phyloP scores from a whole-genome alignment of 1,139 yeast genomes.

The Kodamaea ohmeri region DNA sequence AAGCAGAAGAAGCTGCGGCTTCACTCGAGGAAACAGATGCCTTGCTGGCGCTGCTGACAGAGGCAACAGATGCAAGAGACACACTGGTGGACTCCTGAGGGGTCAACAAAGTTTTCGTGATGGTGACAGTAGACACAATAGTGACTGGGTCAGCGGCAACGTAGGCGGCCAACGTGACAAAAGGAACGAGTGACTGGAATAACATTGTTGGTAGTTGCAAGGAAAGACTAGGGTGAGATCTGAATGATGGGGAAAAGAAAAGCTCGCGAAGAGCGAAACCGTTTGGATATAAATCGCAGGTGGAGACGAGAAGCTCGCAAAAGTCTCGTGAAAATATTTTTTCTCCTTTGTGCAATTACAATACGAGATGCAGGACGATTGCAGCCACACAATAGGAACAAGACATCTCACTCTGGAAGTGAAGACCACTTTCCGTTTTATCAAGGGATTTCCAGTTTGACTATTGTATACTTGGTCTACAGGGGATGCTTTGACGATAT shows the following conservation, averaged over 20 bases:
- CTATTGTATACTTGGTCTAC: no score
- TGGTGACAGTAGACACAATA: constrained; percentile 37
- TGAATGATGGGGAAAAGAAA: constrained; percentile 5
- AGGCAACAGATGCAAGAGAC: constrained; percentile 19
- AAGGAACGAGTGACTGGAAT: constrained; percentile 26
- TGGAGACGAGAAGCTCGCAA: not conserved
- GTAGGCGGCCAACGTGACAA: constrained; percentile 25
- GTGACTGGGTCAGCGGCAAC: constrained; percentile 43
- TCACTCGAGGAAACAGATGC: constrained; percentile 17
- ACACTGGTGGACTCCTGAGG: constrained; percentile 39
- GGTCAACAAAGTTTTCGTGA: constrained; percentile 43
- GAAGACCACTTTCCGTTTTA: no score
- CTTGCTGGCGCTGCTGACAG: constrained; percentile 19
- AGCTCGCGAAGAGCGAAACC: not conserved
- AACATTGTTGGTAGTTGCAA: constrained; percentile 24
- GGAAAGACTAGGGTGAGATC: constrained; percentile 12
- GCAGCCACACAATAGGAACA: not conserved
- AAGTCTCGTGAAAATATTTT: not conserved
- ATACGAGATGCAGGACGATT: not conserved
- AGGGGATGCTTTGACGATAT: no score
- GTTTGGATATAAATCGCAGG: constrained; percentile 4
- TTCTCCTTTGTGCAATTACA: not conserved
- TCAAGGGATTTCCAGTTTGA: no score
- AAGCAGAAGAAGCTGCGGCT: constrained; percentile 17
- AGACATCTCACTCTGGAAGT: no score